Conservation (phyloP, 2,329 filamentous ascomycete genomes). For the Zymoseptoria tritici region DNA sequence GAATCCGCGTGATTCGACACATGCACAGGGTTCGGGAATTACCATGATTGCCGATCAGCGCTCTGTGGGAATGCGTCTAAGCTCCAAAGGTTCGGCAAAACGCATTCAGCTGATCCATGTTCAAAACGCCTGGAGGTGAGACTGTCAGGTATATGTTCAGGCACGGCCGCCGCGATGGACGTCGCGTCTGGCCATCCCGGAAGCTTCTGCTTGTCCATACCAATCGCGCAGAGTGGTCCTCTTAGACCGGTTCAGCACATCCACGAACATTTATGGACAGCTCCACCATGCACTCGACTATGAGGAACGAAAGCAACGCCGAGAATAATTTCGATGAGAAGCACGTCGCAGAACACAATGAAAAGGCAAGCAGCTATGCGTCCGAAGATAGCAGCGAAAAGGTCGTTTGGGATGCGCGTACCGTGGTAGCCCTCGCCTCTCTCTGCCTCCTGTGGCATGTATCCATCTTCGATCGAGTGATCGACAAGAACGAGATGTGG, state of each 20-base stretch:
- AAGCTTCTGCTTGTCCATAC: not conserved
- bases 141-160: not conserved
- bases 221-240: not conserved
- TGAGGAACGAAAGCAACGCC: not conserved
- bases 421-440: not conserved
- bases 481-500: no score
- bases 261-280: not conserved
- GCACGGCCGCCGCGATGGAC: not conserved
- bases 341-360: not conserved
- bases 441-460: not conserved
- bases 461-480: no score
- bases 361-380: not conserved
- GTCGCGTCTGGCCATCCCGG: not conserved
- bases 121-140: not conserved
- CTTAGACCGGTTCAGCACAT: not conserved
- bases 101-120: not conserved
- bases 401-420: not conserved
- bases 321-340: not conserved
- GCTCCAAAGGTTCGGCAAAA: not conserved
- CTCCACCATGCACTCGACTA: not conserved
- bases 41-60: not conserved
- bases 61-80: not conserved
- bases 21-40: not conserved
- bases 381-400: not conserved
- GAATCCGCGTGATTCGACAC: not conserved